These are phyloP conservation scores for Solanum hybrid DNA, from an alignment of 305 asterid species.

Conservation along the genomic window DNA sequence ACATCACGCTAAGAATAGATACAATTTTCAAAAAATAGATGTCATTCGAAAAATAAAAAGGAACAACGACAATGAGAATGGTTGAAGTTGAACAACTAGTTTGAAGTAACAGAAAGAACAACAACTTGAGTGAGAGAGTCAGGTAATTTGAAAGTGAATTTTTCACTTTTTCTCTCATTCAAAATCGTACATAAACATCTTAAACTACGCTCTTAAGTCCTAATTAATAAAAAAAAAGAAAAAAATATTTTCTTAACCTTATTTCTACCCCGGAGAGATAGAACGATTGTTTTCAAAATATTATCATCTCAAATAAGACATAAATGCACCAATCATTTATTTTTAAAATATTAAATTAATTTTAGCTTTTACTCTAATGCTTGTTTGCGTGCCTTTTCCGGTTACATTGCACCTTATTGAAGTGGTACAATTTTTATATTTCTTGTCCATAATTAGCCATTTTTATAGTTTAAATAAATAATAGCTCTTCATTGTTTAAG, in stretches of 20 bases:
- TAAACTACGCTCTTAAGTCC: not conserved
- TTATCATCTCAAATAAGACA: not conserved
- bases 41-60: not conserved
- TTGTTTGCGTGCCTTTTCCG: not conserved
- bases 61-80: not conserved
- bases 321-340: not conserved
- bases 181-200: too few species aligned
- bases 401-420: not conserved
- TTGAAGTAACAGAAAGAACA: not conserved
- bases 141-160: not conserved
- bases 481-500: not conserved
- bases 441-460: not conserved
- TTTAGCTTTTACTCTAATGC: not conserved
- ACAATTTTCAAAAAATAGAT: not conserved
- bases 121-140: not conserved
- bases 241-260: not conserved
- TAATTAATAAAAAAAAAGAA: too few species aligned
- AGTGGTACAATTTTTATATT: not conserved
- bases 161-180: not conserved
- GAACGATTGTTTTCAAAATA: not conserved
- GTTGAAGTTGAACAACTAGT: not conserved
- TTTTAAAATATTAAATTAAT: not conserved
- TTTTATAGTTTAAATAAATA: not conserved
- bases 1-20: not conserved
- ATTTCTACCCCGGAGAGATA: fast-evolving